Conservation (phyloP, 306 rosid species). For the Sicyos baderoa region DNA sequence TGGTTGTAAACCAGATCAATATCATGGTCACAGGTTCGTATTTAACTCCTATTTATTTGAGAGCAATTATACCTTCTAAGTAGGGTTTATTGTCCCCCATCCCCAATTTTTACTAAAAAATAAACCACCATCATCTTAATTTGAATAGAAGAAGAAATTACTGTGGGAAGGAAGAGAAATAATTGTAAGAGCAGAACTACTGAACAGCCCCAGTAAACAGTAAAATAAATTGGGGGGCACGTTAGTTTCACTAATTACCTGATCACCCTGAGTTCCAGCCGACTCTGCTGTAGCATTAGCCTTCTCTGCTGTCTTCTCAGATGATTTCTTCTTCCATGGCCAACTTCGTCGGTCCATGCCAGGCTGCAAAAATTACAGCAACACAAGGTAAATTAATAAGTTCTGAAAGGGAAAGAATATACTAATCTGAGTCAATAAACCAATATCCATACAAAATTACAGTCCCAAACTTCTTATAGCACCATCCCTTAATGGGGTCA, state of each 20-base stretch:
- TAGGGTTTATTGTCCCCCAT: no score
- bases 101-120: no score
- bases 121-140: neutral
- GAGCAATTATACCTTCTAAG: no score
- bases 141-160: neutral
- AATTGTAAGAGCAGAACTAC: neutral
- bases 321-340: slow-evolving; percentile 99
- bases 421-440: neutral
- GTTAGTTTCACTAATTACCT: slow-evolving; percentile 29
- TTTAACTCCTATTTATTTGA: no score
- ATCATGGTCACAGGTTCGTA: no score
- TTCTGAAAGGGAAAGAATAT: neutral
- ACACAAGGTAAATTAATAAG: neutral
- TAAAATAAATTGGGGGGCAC: neutral
- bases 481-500: neutral
- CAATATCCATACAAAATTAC: slow-evolving; percentile 1
- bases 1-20: no score
- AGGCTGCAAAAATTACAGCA: slow-evolving; percentile 25
- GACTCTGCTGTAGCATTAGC: slow-evolving; percentile 41
- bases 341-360: slow-evolving; percentile 85
- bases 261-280: slow-evolving; percentile 42
- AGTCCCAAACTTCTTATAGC: slow-evolving; percentile 1
- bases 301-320: slow-evolving; percentile 75
- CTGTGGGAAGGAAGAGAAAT: neutral
- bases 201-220: slow-evolving; percentile 4